A percentile compares a stretch with the other conserved stretches of the same genome.
Evolutionary conservation across 2,329 filamentous ascomycete species (phyloP).

Genomic region (Alternaria ventricosa): DNA sequence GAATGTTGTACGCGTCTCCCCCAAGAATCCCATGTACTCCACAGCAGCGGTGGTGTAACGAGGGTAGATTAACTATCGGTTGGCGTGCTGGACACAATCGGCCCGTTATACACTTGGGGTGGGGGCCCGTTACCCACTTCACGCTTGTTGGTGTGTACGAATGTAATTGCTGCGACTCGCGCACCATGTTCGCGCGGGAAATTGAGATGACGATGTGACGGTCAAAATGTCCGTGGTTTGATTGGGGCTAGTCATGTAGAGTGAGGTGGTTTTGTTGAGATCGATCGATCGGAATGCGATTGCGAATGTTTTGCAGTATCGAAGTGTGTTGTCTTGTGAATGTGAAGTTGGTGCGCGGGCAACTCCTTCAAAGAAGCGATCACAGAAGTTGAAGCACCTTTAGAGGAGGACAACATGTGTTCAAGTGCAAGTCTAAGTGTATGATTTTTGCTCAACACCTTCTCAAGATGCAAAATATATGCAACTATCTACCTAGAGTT

Average conservation of each 20-base stretch:
- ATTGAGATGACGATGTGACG: background rate
- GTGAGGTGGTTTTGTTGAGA: background rate
- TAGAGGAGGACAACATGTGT: background rate
- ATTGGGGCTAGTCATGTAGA: background rate
- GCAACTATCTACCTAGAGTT: constrained; percentile 10
- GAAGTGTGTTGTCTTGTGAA: background rate
- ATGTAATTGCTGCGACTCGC: background rate
- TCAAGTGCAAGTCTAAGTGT: background rate
- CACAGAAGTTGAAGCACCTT: background rate
- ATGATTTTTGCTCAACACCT: background rate
- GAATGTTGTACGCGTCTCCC: background rate
- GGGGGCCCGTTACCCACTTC: background rate
- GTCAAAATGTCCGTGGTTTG: background rate
- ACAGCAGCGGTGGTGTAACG: background rate
- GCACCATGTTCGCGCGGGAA: background rate
- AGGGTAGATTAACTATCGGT: background rate
- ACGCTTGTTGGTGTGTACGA: background rate
- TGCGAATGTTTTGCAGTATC: background rate
- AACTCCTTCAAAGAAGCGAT: background rate
- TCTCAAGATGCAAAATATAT: background rate
- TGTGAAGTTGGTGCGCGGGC: background rate
- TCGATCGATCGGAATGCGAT: background rate
- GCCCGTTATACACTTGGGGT: background rate
- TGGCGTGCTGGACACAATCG: background rate
- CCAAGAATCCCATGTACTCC: background rate